A percentile compares a stretch with the other conserved stretches of the same genome.
Evolutionary conservation across 75 land plant genomes (phyloP).

Genomic region (Cunninghamia lanceolata): DNA sequence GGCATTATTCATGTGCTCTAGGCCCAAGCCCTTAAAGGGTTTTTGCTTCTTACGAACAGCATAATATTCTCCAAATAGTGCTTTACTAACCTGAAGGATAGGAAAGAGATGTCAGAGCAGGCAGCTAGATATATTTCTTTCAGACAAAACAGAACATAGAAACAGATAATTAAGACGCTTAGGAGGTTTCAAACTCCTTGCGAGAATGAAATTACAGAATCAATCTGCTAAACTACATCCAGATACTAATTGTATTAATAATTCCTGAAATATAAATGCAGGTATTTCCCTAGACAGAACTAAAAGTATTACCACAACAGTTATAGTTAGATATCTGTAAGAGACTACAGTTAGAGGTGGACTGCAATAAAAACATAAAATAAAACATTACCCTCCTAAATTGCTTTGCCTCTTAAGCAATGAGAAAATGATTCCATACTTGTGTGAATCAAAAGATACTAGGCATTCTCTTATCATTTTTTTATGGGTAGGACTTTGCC

Average conservation of each 20-base stretch:
- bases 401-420: background rate
- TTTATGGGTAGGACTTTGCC: too few species aligned
- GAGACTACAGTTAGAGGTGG: background rate
- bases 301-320: too few species aligned
- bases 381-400: background rate
- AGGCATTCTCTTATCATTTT: too few species aligned
- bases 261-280: too few species aligned
- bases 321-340: too few species aligned
- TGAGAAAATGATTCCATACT: background rate
- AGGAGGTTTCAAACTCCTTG: too few species aligned
- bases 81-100: conserved; percentile 76
- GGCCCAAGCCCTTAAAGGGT: conserved; percentile 67
- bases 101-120: background rate
- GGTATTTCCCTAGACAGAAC: too few species aligned
- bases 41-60: conserved; percentile 45
- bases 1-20: conserved; percentile 81
- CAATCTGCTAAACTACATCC: background rate
- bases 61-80: conserved; percentile 62
- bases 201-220: background rate
- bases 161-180: background rate
- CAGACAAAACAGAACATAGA: background rate
- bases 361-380: background rate
- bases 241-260: too few species aligned
- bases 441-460: too few species aligned
- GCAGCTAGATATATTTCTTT: background rate